Evolutionary conservation across 2,329 filamentous ascomycete species (phyloP), one percentile per base, ranked within the genome.

Genomic region (Xylariaceae sp.): DNA sequence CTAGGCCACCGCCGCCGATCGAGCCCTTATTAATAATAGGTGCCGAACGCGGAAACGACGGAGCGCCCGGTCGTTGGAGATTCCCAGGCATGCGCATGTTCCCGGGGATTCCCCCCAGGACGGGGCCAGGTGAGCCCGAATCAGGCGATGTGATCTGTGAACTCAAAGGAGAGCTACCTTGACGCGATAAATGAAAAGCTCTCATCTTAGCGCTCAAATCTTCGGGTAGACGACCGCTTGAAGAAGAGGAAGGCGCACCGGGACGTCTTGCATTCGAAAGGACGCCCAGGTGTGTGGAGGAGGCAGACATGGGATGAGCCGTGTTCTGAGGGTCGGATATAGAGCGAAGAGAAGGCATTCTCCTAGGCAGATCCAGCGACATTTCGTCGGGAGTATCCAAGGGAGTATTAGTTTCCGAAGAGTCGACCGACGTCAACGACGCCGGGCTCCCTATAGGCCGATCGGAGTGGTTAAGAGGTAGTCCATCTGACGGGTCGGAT

Each of bases 261-360:
- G 81, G 83, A 46, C 80, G 76, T 54, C 83, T 75, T 4, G 80
- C 83, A 60, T 74, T 81, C 70, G 86, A 90, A 65, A 96, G 75
- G 54, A 88, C 81, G 39, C 90, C 90, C 3, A 92, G 76, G 39
- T 89, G 85, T 26, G 87, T 94, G n/a, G 91, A 96, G n/a, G 85
- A 91, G 6, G 87, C 74, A 52, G 83, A 89, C 83, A 95, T 91
- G 53, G 58, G 59, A 30, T 73, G 70, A 21, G 71, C 70, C 29
- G 74, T 67, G 51, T 73, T 75, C 59, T 76, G 73, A 18, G 84
- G 74, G 47, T 85, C 81, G 50, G 84, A 83, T 18, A 80, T 71
- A 44, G 82, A 80, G 62, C 84, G 80, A 40, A 84, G 69, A 5
- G 82, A 81, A 18, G 83, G 78, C 54, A 85, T 65, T 68, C 83